A percentile compares a stretch with the other conserved stretches of the same genome.
Evolutionary conservation across 2,329 filamentous ascomycete species (phyloP).

Genomic region (Aspergillus awamori): DNA sequence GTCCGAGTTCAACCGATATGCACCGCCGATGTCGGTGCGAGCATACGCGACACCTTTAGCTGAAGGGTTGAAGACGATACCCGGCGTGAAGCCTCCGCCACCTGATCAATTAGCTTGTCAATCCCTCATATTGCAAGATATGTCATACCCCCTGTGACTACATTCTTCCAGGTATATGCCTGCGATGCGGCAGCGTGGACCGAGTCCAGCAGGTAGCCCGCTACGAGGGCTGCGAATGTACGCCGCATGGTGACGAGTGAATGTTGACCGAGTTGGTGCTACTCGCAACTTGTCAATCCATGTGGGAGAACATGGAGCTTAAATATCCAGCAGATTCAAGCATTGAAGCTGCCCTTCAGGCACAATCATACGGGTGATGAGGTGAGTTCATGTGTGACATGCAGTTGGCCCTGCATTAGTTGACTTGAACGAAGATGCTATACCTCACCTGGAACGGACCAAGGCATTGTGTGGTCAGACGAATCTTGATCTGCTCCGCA

Average conservation of each 20-base stretch:
- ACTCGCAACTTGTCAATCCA: too few relatives aligned
- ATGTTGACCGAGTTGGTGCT: not conserved
- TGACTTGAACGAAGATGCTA: not conserved
- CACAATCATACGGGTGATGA: too few relatives aligned
- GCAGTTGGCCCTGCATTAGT: not conserved
- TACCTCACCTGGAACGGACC: not conserved
- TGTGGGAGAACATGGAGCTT: not conserved
- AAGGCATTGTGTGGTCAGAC: not conserved
- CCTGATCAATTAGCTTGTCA: conserved; percentile 33
- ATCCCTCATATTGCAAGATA: not conserved
- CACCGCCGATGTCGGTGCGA: conserved; percentile 61
- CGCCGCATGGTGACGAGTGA: not conserved
- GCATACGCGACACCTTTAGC: conserved; percentile 57
- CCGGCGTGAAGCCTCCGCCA: conserved; percentile 60
- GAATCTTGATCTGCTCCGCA: too few relatives aligned
- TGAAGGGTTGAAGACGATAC: conserved; percentile 58
- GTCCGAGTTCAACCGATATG: conserved; percentile 59
- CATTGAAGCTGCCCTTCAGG: too few relatives aligned
- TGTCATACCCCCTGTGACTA: conserved; percentile 48
- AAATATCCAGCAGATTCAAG: not conserved
- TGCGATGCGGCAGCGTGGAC: conserved; percentile 26
- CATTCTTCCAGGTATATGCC: conserved; percentile 51
- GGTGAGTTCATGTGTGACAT: not conserved
- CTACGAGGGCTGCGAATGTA: conserved; percentile 9
- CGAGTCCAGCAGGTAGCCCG: conserved; percentile 8